phyloP scores from a whole-genome alignment of 441 rosid genomes.

The Erodium chrysanthum region DNA sequence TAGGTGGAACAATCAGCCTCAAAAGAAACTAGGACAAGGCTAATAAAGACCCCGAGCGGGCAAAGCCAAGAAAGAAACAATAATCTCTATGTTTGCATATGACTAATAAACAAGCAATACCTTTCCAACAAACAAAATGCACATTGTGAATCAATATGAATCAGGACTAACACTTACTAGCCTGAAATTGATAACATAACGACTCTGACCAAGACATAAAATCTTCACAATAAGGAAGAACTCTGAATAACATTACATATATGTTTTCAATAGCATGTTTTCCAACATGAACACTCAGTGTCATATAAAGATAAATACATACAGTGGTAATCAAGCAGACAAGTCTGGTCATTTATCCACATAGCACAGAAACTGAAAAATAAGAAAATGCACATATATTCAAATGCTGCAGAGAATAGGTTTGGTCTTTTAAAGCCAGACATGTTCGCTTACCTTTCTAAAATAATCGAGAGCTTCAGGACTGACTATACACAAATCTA shows the following conservation, averaged over 20 bases:
- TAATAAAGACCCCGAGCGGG: no score
- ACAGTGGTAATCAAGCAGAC: no score
- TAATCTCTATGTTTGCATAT: background rate
- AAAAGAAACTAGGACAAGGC: no score
- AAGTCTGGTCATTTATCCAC: no score
- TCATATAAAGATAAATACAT: no score
- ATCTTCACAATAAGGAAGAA: background rate
- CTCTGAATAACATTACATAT: no score
- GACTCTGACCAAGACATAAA: background rate
- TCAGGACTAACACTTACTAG: background rate
- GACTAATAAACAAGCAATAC: conserved; percentile 14
- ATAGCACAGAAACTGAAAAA: no score
- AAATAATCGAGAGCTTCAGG: conserved; percentile 77
- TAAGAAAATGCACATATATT: no score
- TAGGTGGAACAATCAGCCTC: no score
- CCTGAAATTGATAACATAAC: background rate
- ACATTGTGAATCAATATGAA: background rate
- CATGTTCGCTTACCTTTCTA: conserved; percentile 55
- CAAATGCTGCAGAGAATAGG: background rate
- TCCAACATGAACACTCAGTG: no score
- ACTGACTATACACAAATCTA: conserved; percentile 78
- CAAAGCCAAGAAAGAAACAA: no score
- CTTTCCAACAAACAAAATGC: conserved; percentile 7
- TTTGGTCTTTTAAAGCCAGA: conserved; percentile 1
- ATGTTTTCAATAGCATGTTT: no score